Base-by-base conservation (phyloP, 2,329 filamentous ascomycete genomes). In the Aspergillus quadrilineatus region DNA sequence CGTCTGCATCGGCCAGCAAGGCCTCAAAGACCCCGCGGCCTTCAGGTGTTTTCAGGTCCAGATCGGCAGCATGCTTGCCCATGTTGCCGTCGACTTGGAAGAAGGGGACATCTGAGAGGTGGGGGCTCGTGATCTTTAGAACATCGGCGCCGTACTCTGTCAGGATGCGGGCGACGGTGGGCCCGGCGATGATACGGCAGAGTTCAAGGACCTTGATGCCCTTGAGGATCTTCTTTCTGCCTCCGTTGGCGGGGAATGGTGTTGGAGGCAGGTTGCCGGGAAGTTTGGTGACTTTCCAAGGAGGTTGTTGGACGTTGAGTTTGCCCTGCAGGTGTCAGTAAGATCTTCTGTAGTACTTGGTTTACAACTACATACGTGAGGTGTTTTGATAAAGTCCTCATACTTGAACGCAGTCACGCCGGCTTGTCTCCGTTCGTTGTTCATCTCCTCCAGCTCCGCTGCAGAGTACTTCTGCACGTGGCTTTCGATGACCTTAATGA, bases 71-170 rank as follows among this genome's bases (percentile, higher is more conserved):
- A 60, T 86, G 86, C 68, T 90, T 90, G 26, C 88, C 88, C 66
- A 86, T 84, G 67, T 89, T 90, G 10, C 86, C 84, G 61, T 90
- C 87, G 1, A 89, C 81, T 63, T 89, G 87, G 71, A 89, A 89
- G 71, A 88, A 87, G 0, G 86, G 85, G 1, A 90, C 85, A 58
- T 90, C 88, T 4, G 84, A 83, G n/a, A 91, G 77, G 45, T 83
- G 76, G 0, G 85, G 82, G 6, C 84, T 85, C 2, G 87, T 90
- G 45, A 91, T 79, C 65, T 89, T 88, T 57, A 91, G 78, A 1
- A 91, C 87, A 49, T 86, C 82, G 4, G 88, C 88, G 3, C 88
- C 89, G 67, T 90, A 87, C 59, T 89, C 87, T 9, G 85, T 85
- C 0, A 91, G 79, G 1, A 85, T 85, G 41, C 87, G 83, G 4